Base-by-base conservation (phyloP, 306 rosid species). In the Trifolium repens region DNA sequence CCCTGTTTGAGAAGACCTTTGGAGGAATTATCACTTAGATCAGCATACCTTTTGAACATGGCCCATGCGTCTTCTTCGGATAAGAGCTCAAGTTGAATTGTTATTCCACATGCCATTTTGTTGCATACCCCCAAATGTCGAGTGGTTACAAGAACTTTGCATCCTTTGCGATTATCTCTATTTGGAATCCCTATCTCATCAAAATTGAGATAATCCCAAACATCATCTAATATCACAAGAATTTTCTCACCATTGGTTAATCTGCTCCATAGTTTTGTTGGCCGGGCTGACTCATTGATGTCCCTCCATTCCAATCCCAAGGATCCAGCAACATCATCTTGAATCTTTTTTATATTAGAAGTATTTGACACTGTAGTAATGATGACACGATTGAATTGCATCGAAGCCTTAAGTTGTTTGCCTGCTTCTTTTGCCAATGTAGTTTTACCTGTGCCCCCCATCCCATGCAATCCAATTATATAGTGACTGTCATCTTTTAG, bases 211-310 rank as follows among this genome's bases (percentile, higher is more conserved):
- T 55, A 0, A 3, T 5, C 17, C 80, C 84, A 80, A 0, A 59
- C 39, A 17, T 80, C 84, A 74, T 80, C 80, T 0, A 80, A 42
- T 47, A 80, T 49, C 24, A 80, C 2, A 59, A 80, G 80, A 13
- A 74, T 39, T 15, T 49, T 80, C 15, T 52, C 49, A 39, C 17
- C 60, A 11, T 14, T 30, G 5, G 4, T 54, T 60, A 80, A 59
- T 60, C 76, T 60, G 1, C 0, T 9, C 67, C 72, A 50, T 7
- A 80, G 14, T 0, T 0, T 1, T 17, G 0, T 3, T 0, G 35
- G 63, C 1, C 50, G 46, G 0, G 63, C 58, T 0, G 2, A 19
- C 7, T 69, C 77, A 4, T 3, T 19, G 0, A 0, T 5, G 0
- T 24, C 5, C 0, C 24, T 1, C 1, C 14, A 2, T 7, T 0